phyloP scores from a whole-genome alignment of 352 stramenopile species.

The Blastocystis sp. region DNA sequence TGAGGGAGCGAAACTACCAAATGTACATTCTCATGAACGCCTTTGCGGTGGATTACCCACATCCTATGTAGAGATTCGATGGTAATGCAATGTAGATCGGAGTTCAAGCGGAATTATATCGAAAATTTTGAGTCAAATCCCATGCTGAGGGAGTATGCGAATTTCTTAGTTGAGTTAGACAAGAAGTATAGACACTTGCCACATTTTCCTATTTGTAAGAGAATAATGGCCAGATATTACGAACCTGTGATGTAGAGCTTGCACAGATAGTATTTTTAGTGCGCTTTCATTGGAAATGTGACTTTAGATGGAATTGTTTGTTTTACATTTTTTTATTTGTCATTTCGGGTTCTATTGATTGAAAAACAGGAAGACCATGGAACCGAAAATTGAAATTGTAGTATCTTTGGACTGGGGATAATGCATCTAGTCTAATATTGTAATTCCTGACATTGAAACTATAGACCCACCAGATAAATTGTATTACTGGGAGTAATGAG shows the following conservation, averaged over 20 bases:
- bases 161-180: not conserved
- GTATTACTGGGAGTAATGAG: not conserved
- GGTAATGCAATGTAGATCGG: not conserved
- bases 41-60: slow-evolving; percentile 42
- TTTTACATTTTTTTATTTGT: too few species aligned
- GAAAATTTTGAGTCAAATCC: not conserved
- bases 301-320: too few species aligned
- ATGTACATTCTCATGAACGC: slow-evolving; percentile 52
- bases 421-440: not conserved
- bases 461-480: not conserved
- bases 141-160: not conserved
- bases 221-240: not conserved
- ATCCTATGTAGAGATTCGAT: not conserved
- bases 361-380: not conserved
- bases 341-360: too few species aligned
- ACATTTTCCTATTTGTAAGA: not conserved
- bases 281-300: too few species aligned
- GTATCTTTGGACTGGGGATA: not conserved
- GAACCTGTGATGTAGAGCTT: not conserved
- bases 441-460: not conserved
- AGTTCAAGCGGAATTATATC: not conserved
- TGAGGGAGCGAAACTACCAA: slow-evolving; percentile 11
- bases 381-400: not conserved
- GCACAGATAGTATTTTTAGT: too few species aligned
- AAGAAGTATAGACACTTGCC: not conserved